phyloP scores from a whole-genome alignment of 345 rosid genomes.

The Pugionium cornutum region DNA sequence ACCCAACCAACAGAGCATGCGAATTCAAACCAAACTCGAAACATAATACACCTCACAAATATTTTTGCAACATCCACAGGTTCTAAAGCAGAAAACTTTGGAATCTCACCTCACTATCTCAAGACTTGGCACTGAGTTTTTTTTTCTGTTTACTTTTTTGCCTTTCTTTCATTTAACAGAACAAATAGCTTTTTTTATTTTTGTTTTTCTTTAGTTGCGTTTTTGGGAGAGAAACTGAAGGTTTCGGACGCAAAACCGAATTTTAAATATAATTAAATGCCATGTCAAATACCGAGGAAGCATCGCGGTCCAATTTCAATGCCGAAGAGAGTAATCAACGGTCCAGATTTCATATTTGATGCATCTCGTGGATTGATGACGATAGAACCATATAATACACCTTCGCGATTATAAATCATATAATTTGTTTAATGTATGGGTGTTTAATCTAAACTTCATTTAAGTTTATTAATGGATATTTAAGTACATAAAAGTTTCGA shows the following conservation, averaged over 20 bases:
- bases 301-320: constrained; percentile 14
- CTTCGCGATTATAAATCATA: no score
- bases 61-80: neutral
- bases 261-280: constrained; percentile 65
- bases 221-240: constrained; percentile 56
- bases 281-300: constrained; percentile 39
- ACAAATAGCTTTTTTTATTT: constrained; percentile 24
- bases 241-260: constrained; percentile 49
- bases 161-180: constrained; percentile 17
- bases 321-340: constrained; percentile 3
- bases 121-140: constrained; percentile 36
- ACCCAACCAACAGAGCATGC: constrained; percentile 11
- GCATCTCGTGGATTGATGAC: constrained; percentile 40
- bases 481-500: no score
- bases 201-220: constrained; percentile 2
- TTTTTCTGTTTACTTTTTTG: constrained; percentile 9
- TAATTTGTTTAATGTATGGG: no score
- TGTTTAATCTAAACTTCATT: no score
- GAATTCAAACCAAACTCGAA: constrained; percentile 15
- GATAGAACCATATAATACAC: neutral
- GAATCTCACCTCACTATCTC: constrained; percentile 36
- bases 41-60: constrained; percentile 3
- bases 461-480: no score
- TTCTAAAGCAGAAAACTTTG: constrained; percentile 30
- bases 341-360: constrained; percentile 5